These are phyloP conservation scores for Hericium rajendrae DNA, from an alignment of 768 basidiomycete genomes.

Conservation along the genomic window DNA sequence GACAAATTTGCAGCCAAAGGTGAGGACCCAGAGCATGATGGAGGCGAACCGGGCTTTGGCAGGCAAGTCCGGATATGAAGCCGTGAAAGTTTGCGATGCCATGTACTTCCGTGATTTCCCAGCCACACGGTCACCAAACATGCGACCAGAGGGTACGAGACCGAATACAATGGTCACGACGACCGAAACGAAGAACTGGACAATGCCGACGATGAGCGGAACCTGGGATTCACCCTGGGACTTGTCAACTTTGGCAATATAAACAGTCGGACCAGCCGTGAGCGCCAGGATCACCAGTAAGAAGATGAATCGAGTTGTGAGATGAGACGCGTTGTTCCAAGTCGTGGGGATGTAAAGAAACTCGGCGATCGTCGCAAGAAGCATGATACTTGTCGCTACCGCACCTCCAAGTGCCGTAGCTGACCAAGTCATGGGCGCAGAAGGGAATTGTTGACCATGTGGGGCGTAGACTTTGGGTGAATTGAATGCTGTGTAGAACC, in stretches of 20 bases:
- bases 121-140: slow-evolving; percentile 98
- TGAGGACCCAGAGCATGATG: slow-evolving; percentile 78
- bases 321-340: slow-evolving; percentile 97
- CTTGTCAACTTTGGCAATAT: slow-evolving; percentile 79
- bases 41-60: slow-evolving; percentile 72
- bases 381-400: slow-evolving; percentile 90
- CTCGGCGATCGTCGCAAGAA: slow-evolving; percentile 85
- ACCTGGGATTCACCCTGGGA: slow-evolving; percentile 48
- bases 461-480: slow-evolving; percentile 87
- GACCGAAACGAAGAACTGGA: slow-evolving; percentile 89
- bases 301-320: slow-evolving; percentile 89
- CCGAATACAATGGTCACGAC: slow-evolving; percentile 76
- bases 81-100: slow-evolving; percentile 98
- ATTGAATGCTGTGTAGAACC: slow-evolving; percentile 98
- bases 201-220: slow-evolving; percentile 85
- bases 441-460: slow-evolving; percentile 51
- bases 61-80: slow-evolving; percentile 81
- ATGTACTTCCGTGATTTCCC: slow-evolving; percentile 97
- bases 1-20: slow-evolving; percentile 92
- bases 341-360: slow-evolving; percentile 97
- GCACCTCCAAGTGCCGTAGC: slow-evolving; percentile 93
- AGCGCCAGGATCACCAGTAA: slow-evolving; percentile 86
- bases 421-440: slow-evolving; percentile 89
- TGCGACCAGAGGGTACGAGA: slow-evolving; percentile 87
- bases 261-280: slow-evolving; percentile 89